Evolutionary conservation across 768 basidiomycete genomes (phyloP), one percentile per base, ranked within the genome.

Genomic region (Tulasnella sp.): DNA sequence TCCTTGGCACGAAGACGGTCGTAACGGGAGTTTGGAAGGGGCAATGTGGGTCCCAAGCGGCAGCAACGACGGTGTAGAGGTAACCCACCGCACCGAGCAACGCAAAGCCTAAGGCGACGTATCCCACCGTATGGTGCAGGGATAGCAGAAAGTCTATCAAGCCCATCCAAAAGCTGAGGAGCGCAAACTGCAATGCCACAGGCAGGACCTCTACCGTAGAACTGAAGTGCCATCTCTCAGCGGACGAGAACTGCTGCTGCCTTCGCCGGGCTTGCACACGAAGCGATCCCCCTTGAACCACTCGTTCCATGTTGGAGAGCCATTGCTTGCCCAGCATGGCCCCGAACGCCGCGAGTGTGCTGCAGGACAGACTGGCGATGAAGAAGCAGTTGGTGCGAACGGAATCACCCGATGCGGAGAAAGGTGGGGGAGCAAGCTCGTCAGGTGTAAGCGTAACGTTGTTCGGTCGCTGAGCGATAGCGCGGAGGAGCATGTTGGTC

Each of bases 281-380:
- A 32, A 53, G 11, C 19, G 51, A 25, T 25, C 51, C 51, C n/a
- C n/a, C n/a, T 7, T 35, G 34, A 17, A 17, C 36, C 19, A 27
- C 51, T 19, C 19, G 51, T 19, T 32, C 21, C 21, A 39, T 39
- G 37, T 37, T 39, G 1, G 27, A 25, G 15, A 53, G 19, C 51
- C 51, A 53, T 17, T 53, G 51, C 51, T 53, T 53, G 32, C 34
- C 51, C 7, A 53, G 37, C 35, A 53, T 39, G 34, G 51, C 51
- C 11, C 51, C 51, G 5, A n/a, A 35, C 11, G 51, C 32, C 29
- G 51, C 4, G 19, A 53, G 35, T 9, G 41, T 21, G 23, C 51
- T 41, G 51, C 34, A 53, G 21, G 34, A 27, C 1, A 53, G 19
- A 14, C 51, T 53, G 35, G 51, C 51, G 29, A 53, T 21, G 32